Evolutionary conservation across 495 filamentous ascomycete species (phyloP).

Genomic region (Penicillium herquei): DNA sequence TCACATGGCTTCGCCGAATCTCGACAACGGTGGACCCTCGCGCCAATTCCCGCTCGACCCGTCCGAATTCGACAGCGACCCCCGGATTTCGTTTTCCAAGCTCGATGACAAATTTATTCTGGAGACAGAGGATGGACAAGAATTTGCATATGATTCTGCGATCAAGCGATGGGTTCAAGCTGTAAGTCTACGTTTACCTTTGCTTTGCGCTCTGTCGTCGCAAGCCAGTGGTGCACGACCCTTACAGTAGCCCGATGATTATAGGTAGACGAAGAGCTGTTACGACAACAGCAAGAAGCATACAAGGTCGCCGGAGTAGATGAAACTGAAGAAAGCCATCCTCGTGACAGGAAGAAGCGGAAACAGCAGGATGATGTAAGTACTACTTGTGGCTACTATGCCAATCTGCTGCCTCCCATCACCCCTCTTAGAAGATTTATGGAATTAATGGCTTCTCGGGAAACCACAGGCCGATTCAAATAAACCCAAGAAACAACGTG

Average conservation of each 20-base stretch:
- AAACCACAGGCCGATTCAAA: slow-evolving; percentile 35
- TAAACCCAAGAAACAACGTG: slow-evolving; percentile 60
- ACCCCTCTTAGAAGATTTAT: background rate
- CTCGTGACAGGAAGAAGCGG: slow-evolving; percentile 69
- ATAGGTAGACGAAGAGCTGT: slow-evolving; percentile 74
- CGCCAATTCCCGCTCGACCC: slow-evolving; percentile 65
- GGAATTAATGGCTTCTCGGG: background rate
- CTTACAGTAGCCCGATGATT: background rate
- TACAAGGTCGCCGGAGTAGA: slow-evolving; percentile 71
- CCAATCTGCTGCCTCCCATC: background rate
- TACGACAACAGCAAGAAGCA: slow-evolving; percentile 72
- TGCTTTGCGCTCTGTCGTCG: slow-evolving; percentile 11
- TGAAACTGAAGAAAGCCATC: slow-evolving; percentile 51
- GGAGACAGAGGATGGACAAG: slow-evolving; percentile 79
- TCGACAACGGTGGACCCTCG: slow-evolving; percentile 19
- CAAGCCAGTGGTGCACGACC: background rate
- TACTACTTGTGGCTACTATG: slow-evolving; percentile 7
- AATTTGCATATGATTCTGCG: slow-evolving; percentile 75
- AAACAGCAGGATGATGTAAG: slow-evolving; percentile 65
- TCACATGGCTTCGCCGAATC: slow-evolving; percentile 23
- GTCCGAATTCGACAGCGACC: slow-evolving; percentile 75
- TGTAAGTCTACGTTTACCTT: slow-evolving; percentile 41
- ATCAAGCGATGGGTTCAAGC: slow-evolving; percentile 78
- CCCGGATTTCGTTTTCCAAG: slow-evolving; percentile 82
- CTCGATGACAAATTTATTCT: slow-evolving; percentile 77